These are phyloP conservation scores for Tylopilus vinaceipallidus DNA, from an alignment of 768 basidiomycete species.

Conservation along the genomic window DNA sequence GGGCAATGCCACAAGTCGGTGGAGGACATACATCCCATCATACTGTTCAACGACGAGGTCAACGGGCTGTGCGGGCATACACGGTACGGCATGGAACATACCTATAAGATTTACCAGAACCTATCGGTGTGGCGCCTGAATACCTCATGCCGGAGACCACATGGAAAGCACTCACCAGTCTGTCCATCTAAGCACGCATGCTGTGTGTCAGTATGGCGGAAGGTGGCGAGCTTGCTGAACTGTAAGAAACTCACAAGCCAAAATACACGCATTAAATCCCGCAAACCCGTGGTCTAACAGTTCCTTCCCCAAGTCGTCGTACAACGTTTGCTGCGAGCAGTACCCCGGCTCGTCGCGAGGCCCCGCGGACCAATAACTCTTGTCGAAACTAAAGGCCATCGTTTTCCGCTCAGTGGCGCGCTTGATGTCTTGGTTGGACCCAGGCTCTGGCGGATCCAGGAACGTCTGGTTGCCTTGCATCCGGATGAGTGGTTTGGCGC, in stretches of 20 bases:
- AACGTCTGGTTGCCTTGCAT: conserved; percentile 95
- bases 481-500: conserved; percentile 90
- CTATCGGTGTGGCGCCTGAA: conserved; percentile 36
- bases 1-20: not conserved
- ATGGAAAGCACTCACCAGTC: conserved; percentile 59
- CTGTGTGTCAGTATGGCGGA: not conserved
- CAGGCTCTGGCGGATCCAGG: conserved; percentile 83
- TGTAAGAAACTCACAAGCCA: conserved; percentile 79
- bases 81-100: conserved; percentile 35
- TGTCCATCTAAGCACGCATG: conserved; percentile 56
- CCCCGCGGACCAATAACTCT: conserved; percentile 96
- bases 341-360: conserved; percentile 86
- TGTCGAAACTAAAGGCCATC: conserved; percentile 93
- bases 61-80: not conserved
- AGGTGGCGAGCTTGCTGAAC: not conserved
- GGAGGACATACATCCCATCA: conserved; percentile 85
- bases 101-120: conserved; percentile 93
- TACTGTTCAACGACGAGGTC: conserved; percentile 46
- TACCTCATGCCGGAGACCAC: not conserved
- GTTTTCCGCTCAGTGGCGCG: conserved; percentile 89
- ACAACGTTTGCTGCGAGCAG: conserved; percentile 92
- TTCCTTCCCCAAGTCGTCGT: conserved; percentile 92
- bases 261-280: conserved; percentile 97
- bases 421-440: conserved; percentile 64
- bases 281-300: conserved; percentile 92